These are phyloP conservation scores for Cryphonectria parasitica DNA, from an alignment of 2,329 filamentous ascomycete genomes.

Conservation along the genomic window DNA sequence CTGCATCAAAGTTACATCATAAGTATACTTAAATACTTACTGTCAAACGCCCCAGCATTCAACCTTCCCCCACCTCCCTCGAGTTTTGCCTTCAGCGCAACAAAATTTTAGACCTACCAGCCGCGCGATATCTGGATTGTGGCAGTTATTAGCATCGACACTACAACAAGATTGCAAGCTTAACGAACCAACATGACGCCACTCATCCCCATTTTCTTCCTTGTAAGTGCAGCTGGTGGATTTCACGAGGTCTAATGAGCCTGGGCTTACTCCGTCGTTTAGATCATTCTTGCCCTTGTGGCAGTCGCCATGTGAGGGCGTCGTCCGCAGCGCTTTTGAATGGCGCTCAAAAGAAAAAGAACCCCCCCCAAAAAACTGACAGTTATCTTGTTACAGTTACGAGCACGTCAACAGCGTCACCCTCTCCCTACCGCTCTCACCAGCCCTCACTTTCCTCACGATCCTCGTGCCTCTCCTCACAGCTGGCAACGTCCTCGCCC, in stretches of 20 bases:
- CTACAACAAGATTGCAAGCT: background rate
- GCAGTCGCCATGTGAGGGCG: constrained; percentile 32
- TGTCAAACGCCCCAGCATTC: background rate
- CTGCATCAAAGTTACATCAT: background rate
- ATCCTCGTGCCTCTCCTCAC: constrained; percentile 47
- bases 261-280: background rate
- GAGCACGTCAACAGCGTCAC: constrained; percentile 43
- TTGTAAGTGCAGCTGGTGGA: background rate
- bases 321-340: background rate
- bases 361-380: constrained; percentile 14
- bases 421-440: constrained; percentile 47
- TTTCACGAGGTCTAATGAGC: background rate
- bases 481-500: constrained; percentile 42
- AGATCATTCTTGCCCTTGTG: constrained; percentile 33
- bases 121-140: background rate
- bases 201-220: background rate
- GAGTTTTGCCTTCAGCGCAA: too few relatives aligned
- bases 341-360: background rate
- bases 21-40: background rate
- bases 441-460: constrained; percentile 41
- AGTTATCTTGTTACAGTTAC: constrained; percentile 37
- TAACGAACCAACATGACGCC: background rate
- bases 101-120: background rate
- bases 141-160: background rate
- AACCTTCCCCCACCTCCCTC: background rate